Conservation (phyloP, 2,329 filamentous ascomycete species). For the Aspergillus sp. region DNA sequence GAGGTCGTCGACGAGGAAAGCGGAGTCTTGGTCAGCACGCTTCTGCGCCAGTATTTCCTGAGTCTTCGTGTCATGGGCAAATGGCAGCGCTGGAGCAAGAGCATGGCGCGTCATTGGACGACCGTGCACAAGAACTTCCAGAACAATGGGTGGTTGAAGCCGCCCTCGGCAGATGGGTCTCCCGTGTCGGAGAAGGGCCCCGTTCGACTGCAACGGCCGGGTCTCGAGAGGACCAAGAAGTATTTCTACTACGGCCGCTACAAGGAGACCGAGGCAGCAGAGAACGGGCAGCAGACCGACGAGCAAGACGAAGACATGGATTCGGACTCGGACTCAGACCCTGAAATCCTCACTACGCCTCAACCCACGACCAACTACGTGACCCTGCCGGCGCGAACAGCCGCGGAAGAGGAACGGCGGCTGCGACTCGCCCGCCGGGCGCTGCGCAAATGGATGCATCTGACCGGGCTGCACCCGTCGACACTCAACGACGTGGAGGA, state of each 20-base stretch:
- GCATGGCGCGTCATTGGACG: slow-evolving; percentile 64
- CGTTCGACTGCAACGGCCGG: slow-evolving; percentile 16
- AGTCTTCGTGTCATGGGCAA: slow-evolving; percentile 75
- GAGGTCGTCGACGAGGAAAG: slow-evolving; percentile 84
- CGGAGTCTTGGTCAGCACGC: slow-evolving; percentile 79
- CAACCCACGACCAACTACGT: slow-evolving; percentile 36
- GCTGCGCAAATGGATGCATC: slow-evolving; percentile 69
- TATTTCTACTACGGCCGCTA: slow-evolving; percentile 35
- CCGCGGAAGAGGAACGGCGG: slow-evolving; percentile 54
- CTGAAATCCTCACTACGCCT: slow-evolving; percentile 37
- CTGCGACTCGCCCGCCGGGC: slow-evolving; percentile 67
- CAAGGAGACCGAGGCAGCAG: slow-evolving; percentile 15
- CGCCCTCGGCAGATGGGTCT: slow-evolving; percentile 34
- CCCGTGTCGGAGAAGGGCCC: slow-evolving; percentile 26
- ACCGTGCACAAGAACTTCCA: slow-evolving; percentile 63
- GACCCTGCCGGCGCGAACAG: slow-evolving; percentile 36
- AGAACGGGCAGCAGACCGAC: slow-evolving; percentile 44
- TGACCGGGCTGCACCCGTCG: slow-evolving; percentile 60
- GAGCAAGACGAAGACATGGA: slow-evolving; percentile 43
- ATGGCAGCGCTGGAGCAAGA: slow-evolving; percentile 70
- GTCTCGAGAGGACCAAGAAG: slow-evolving; percentile 21
- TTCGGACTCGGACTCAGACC: slow-evolving; percentile 43
- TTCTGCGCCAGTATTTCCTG: slow-evolving; percentile 90
- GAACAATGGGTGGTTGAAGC: slow-evolving; percentile 50
- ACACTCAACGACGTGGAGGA: slow-evolving; percentile 52